Evolutionary conservation across 2,329 filamentous ascomycete genomes (phyloP).

Genomic region (Sporothrix variecibatus): DNA sequence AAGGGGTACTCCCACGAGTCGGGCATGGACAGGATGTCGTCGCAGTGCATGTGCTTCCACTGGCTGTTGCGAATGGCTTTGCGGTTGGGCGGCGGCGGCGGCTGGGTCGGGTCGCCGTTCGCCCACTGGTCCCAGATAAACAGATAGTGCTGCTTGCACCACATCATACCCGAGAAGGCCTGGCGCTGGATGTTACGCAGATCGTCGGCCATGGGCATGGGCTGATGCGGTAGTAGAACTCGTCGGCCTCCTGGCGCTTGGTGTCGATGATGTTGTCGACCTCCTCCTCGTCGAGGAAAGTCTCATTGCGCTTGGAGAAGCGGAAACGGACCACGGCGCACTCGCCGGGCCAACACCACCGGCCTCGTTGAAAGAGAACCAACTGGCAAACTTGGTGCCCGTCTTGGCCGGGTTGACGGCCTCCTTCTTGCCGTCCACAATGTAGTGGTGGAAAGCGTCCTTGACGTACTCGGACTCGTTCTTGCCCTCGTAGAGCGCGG

Average conservation of each 20-base stretch:
- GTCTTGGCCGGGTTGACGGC: slow-evolving; percentile 77
- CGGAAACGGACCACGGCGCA: slow-evolving; percentile 95
- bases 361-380: slow-evolving; percentile 89
- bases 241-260: slow-evolving; percentile 85
- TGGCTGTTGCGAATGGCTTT: slow-evolving; percentile 82
- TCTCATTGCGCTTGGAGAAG: slow-evolving; percentile 72
- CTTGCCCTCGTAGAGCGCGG: slow-evolving; percentile 72
- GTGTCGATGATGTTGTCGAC: slow-evolving; percentile 90
- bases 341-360: slow-evolving; percentile 83
- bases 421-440: slow-evolving; percentile 77
- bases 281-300: slow-evolving; percentile 85
- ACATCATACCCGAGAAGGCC: slow-evolving; percentile 95
- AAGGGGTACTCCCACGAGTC: slow-evolving; percentile 99
- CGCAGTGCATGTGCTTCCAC: slow-evolving; percentile 94
- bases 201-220: slow-evolving; percentile 89
- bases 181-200: slow-evolving; percentile 93
- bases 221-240: slow-evolving; percentile 93
- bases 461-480: slow-evolving; percentile 88
- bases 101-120: slow-evolving; percentile 86
- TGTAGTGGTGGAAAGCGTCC: slow-evolving; percentile 88
- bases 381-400: slow-evolving; percentile 88
- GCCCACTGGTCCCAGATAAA: slow-evolving; percentile 99
- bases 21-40: slow-evolving; percentile 95
- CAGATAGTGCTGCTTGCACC: slow-evolving; percentile 96
- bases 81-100: slow-evolving; percentile 77